phyloP scores from a whole-genome alignment of 2,329 filamentous ascomycete species.

The Keithomyces neogunnii region DNA sequence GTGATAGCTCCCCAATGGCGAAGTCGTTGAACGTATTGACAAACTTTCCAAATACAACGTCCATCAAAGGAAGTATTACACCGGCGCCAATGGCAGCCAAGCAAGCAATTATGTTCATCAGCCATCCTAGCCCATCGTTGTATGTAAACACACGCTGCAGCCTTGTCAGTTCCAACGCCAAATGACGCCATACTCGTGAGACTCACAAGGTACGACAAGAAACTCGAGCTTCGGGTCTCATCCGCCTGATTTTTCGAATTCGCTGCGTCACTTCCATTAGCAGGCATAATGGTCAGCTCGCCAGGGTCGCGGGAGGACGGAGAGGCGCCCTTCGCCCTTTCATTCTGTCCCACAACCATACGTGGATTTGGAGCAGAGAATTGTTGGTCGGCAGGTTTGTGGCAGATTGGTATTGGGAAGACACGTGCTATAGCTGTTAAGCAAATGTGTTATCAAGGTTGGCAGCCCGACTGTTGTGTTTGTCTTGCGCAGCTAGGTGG shows the following conservation, averaged over 20 bases:
- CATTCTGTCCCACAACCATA: neutral
- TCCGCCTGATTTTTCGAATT: constrained; percentile 8
- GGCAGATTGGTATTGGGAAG: neutral
- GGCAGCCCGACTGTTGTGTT: neutral
- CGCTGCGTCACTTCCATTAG: neutral
- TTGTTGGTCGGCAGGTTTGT: neutral
- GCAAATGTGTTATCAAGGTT: neutral
- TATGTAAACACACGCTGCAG: constrained; percentile 28
- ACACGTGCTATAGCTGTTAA: neutral
- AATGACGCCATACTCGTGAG: too few relatives aligned
- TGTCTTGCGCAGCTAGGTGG: too few relatives aligned
- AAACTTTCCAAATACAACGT: constrained; percentile 47
- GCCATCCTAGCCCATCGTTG: constrained; percentile 28
- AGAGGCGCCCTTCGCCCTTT: neutral
- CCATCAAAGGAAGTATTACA: constrained; percentile 43
- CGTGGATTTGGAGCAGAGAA: neutral
- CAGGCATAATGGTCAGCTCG: neutral
- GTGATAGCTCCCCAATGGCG: constrained; percentile 32
- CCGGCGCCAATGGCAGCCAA: constrained; percentile 29
- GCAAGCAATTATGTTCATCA: constrained; percentile 25
- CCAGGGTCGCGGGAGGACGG: neutral
- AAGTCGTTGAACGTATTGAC: constrained; percentile 50
- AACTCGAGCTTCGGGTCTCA: constrained; percentile 12
- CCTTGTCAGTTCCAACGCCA: neutral
- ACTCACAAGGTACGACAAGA: constrained; percentile 17